phyloP scores from a whole-genome alignment of 352 stramenopile genomes.

The Ophiocytium majus region DNA sequence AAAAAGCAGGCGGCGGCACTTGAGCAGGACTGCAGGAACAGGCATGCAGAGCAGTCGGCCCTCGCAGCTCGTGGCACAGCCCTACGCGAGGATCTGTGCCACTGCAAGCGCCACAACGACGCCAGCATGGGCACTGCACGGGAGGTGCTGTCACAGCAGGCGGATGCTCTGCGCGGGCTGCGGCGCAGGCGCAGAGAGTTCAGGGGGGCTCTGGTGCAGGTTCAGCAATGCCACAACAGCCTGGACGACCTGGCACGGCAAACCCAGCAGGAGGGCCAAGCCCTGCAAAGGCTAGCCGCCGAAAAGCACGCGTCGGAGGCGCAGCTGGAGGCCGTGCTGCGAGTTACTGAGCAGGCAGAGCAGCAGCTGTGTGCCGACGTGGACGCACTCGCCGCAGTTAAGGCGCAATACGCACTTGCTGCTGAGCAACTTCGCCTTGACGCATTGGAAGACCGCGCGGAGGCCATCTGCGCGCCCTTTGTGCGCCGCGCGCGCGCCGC shows the following conservation, averaged over 20 bases:
- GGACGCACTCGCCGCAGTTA: background rate
- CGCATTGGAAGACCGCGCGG: background rate
- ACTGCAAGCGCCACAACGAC: background rate
- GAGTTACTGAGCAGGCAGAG: background rate
- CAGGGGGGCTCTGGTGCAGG: constrained; percentile 2
- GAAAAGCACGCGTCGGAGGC: background rate
- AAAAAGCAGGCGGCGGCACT: background rate
- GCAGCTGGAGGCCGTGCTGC: background rate
- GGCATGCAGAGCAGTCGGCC: background rate
- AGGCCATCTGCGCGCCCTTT: background rate
- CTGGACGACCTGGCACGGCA: background rate
- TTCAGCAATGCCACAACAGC: background rate
- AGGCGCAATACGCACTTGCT: background rate
- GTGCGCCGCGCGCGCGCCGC: background rate
- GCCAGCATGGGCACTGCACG: background rate
- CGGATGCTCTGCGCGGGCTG: background rate
- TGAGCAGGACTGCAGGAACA: background rate
- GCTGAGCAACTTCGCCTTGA: background rate
- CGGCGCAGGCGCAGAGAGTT: background rate
- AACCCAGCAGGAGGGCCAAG: background rate
- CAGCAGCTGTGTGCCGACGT: background rate
- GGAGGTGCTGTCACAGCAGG: background rate
- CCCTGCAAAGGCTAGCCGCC: background rate
- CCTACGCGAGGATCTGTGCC: background rate
- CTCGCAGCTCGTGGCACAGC: background rate